Base-by-base conservation (phyloP, 139 green algal species). In the Closterium sp. region DNA sequence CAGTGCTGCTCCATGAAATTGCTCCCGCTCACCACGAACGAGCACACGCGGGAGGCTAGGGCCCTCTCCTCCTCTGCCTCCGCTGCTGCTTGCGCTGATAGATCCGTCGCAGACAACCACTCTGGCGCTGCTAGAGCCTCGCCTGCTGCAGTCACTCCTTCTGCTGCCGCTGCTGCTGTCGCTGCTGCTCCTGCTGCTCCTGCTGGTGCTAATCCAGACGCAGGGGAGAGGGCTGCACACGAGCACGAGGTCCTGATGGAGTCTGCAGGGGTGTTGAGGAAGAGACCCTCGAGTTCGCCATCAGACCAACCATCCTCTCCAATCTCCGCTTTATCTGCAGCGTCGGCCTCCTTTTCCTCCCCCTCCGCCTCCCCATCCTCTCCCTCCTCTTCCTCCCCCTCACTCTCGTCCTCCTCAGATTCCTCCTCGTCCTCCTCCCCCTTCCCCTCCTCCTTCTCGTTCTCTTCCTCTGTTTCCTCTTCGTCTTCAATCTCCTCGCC, bases 1-100 rank as follows among this genome's bases (percentile, higher is more conserved):
- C 96, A 97, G 86, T 97, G 96, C 93, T 97, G 96, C 90, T 97
- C 94, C 89, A 96, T 90, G 85, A 97, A 97, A 87, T 89, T 94
- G 32, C 94, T 94, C 1, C 95, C 95, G 87, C 93, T 96, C 23
- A 92, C 34, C 8, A 89, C 94, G 87, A 94, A 97, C 19, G 89
- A 96, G 90, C 95, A 97, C 81, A 94, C 89, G 1, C 91, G 34
- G 85, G 69, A 66, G 30, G n/a, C 34, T 5, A 55, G 36, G 12
- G 87, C 55, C 36, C 28, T 25, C 28, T 90, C 84, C 31, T 91
- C 33, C 0, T 66, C 33, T 3, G 33, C n/a, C 34, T 76, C 86
- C 12, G 33, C 86, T 84, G n/a, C 30, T 33, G 33, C 86, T 66
- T 31, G 30, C 33, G 86, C 33, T 12, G 33, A 21, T 55, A 33